Evolutionary conservation across 768 basidiomycete species (phyloP).

Genomic region (Melanogaster broomeanus): DNA sequence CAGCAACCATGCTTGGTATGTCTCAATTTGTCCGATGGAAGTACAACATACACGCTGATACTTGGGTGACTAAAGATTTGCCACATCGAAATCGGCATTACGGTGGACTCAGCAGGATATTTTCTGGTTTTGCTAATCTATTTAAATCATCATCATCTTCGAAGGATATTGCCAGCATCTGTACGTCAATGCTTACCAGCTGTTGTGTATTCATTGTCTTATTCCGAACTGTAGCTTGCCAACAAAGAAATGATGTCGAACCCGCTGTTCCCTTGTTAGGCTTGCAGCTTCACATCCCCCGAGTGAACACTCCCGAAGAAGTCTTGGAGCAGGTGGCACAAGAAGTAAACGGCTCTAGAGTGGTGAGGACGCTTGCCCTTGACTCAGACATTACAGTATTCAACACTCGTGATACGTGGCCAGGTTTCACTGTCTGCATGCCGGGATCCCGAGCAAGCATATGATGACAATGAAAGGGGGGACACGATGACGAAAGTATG

Average conservation of each 20-base stretch:
- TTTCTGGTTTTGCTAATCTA: too few relatives aligned
- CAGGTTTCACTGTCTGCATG: constrained; percentile 1
- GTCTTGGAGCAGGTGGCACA: too few relatives aligned
- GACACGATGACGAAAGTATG: neutral
- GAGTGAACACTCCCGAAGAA: too few relatives aligned
- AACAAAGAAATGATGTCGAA: neutral
- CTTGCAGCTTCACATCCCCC: too few relatives aligned
- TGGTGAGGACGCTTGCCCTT: neutral
- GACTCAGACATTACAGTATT: neutral
- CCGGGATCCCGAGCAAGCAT: neutral
- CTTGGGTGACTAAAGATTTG: neutral
- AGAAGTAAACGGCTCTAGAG: neutral
- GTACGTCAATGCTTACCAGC: neutral
- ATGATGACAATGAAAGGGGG: neutral
- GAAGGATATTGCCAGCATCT: neutral
- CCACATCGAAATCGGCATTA: too few relatives aligned
- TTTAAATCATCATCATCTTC: neutral
- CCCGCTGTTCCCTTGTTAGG: neutral
- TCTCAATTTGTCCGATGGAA: neutral
- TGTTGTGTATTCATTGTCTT: neutral
- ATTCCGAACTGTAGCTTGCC: neutral
- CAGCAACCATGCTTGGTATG: constrained; percentile 1
- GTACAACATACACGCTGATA: neutral
- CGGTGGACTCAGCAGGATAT: too few relatives aligned
- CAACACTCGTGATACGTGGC: neutral